phyloP scores from a whole-genome alignment of 768 basidiomycete genomes.

The Lenzites betulinus region DNA sequence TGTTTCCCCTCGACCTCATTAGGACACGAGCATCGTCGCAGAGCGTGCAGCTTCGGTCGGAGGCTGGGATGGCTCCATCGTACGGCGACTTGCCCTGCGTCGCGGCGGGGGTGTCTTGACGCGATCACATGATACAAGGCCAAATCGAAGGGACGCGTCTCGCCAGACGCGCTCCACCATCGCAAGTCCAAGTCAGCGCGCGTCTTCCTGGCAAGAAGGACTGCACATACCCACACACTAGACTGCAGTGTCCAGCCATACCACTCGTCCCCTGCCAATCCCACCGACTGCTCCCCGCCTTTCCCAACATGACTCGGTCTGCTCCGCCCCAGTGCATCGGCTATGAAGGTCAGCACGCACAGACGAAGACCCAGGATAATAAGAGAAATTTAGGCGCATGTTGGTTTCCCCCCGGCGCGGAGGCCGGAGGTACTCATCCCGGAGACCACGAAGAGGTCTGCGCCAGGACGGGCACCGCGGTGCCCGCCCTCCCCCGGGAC shows the following conservation, averaged over 20 bases:
- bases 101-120: too few species aligned
- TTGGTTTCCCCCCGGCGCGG: slow-evolving; percentile 1
- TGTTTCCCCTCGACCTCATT: too few species aligned
- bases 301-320: too few species aligned
- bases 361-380: background rate
- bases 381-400: background rate
- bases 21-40: too few species aligned
- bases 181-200: background rate
- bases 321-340: too few species aligned
- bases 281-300: too few species aligned
- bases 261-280: too few species aligned
- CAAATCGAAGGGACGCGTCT: background rate
- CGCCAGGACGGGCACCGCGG: slow-evolving; percentile 1
- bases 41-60: too few species aligned
- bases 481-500: slow-evolving; percentile 2
- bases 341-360: background rate
- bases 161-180: background rate
- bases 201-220: too few species aligned
- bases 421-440: slow-evolving; percentile 1
- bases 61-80: too few species aligned
- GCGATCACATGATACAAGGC: slow-evolving; percentile 5
- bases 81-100: too few species aligned
- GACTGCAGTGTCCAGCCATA: too few species aligned
- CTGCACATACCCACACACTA: background rate
- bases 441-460: slow-evolving; percentile 8